Percentiles rank a stretch among this genome's conserved stretches.
phyloP scores from a whole-genome alignment of 2,329 filamentous ascomycete genomes.

The Chrysoporthe deuterocubensis region DNA sequence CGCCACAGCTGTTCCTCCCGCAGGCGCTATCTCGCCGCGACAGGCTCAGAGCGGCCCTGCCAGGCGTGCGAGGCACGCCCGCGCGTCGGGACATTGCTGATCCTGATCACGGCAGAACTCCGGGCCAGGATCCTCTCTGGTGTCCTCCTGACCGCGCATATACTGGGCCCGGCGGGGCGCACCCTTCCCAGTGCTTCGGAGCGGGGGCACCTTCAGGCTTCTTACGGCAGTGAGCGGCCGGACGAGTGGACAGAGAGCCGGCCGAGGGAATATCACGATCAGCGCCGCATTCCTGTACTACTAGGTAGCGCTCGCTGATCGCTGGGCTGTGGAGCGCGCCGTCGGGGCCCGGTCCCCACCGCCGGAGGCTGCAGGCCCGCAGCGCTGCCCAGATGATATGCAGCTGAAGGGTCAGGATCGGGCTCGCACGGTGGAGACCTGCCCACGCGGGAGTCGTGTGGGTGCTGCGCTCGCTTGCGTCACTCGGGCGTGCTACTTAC shows the following conservation, averaged over 20 bases:
- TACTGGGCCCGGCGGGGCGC: too few species aligned
- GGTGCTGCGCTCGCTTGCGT: background rate
- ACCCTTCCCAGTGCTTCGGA: too few species aligned
- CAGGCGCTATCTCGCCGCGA: background rate
- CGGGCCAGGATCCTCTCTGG: too few species aligned
- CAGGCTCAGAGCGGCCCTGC: background rate
- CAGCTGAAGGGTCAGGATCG: slow-evolving; percentile 2
- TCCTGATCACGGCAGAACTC: too few species aligned
- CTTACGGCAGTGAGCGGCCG: background rate
- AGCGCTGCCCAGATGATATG: background rate
- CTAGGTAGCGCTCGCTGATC: background rate
- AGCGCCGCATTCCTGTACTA: background rate
- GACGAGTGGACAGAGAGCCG: background rate
- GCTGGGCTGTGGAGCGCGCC: background rate
- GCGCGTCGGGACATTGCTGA: too few species aligned
- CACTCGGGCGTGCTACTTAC: too few species aligned
- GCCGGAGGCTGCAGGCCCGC: background rate
- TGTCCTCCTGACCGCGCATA: too few species aligned
- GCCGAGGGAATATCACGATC: slow-evolving; percentile 3
- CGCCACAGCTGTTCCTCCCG: slow-evolving; percentile 1
- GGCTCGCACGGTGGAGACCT: background rate
- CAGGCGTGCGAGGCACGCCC: too few species aligned
- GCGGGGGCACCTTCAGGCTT: too few species aligned
- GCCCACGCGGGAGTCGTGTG: background rate
- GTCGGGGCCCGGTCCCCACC: background rate